phyloP scores from a whole-genome alignment of 176 grass and related monocot species.

The Chrysopogon serrulatus region DNA sequence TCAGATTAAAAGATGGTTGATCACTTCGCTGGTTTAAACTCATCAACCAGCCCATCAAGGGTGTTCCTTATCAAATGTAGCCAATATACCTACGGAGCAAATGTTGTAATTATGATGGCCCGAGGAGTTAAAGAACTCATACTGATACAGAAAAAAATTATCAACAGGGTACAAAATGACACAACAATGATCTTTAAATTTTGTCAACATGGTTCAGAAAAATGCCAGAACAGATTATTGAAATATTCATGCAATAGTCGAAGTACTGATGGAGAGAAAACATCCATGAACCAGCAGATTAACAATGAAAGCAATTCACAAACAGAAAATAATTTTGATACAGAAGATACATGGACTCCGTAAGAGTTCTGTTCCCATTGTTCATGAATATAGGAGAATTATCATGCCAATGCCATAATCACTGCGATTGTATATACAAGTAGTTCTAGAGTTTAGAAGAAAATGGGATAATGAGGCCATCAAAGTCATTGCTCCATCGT shows the following conservation, averaged over 20 bases:
- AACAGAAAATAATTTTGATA: neutral
- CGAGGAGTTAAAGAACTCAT: no score
- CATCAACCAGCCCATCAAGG: no score
- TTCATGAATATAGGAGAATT: conserved; percentile 14
- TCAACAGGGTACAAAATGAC: neutral
- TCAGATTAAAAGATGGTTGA: no score
- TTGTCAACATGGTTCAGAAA: neutral
- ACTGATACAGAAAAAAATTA: no score
- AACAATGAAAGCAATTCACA: neutral
- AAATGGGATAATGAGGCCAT: neutral
- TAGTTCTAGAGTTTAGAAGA: neutral
- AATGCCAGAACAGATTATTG: neutral
- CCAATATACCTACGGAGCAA: no score
- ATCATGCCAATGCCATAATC: neutral
- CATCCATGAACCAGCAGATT: neutral
- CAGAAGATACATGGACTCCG: neutral
- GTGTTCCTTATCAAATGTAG: no score
- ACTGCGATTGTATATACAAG: neutral
- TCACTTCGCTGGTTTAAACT: no score
- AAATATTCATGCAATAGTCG: neutral
- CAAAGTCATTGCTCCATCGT: neutral
- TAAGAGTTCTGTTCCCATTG: neutral
- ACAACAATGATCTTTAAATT: neutral
- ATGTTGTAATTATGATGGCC: no score
- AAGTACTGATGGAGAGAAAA: neutral